Evolutionary conservation across 176 grass and related monocot species (phyloP).

Genomic region (Oryza australiensis): DNA sequence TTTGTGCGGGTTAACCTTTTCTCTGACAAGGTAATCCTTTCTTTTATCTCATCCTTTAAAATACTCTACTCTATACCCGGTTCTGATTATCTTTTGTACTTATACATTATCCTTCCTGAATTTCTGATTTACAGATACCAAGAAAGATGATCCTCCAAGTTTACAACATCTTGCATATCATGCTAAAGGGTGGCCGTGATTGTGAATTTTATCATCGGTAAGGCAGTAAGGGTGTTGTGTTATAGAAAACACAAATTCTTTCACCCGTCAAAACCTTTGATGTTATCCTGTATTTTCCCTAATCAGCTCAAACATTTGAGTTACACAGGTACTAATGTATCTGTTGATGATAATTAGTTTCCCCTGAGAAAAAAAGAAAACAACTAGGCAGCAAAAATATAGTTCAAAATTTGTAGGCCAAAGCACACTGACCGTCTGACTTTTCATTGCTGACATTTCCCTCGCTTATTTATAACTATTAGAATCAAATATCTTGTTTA

Average conservation of each 20-base stretch:
- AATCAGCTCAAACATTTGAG: slow-evolving; percentile 2
- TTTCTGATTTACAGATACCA: slow-evolving; percentile 71
- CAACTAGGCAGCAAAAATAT: neutral
- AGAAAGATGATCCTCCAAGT: slow-evolving; percentile 99
- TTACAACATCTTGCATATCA: slow-evolving; percentile 88
- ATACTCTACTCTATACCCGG: neutral
- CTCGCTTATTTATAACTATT: slow-evolving; percentile 18
- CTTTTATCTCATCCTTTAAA: slow-evolving; percentile 29
- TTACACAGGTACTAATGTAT: neutral
- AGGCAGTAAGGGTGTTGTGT: slow-evolving; percentile 48
- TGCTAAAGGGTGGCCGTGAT: slow-evolving; percentile 92
- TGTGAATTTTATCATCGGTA: slow-evolving; percentile 99
- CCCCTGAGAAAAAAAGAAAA: slow-evolving; percentile 1
- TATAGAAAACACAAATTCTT: slow-evolving; percentile 15
- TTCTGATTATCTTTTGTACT: neutral
- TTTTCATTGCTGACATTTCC: slow-evolving; percentile 9
- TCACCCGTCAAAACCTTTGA: slow-evolving; percentile 18
- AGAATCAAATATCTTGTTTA: neutral
- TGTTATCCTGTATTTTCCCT: neutral
- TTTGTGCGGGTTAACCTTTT: slow-evolving; percentile 95
- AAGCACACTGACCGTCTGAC: neutral
- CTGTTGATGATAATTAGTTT: slow-evolving; percentile 1
- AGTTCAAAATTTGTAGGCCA: neutral
- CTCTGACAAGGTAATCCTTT: slow-evolving; percentile 83
- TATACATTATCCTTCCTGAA: slow-evolving; percentile 12